phyloP scores from a whole-genome alignment of 352 stramenopile genomes.

The Plasmopara muralis region DNA sequence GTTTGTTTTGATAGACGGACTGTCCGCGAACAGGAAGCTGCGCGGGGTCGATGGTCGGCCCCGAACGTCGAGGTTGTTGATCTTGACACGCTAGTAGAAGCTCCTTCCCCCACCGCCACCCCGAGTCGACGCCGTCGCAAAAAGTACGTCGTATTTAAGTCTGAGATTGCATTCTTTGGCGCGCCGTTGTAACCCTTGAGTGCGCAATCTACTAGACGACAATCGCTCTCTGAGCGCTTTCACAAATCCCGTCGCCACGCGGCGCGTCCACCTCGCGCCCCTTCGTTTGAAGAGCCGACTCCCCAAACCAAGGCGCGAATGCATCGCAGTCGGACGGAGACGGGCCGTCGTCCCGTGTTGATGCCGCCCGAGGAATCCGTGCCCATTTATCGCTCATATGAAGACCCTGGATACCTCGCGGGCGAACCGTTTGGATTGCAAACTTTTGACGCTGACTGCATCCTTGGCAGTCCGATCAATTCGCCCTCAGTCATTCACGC shows the following conservation, averaged over 20 bases:
- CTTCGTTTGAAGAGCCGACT: conserved; percentile 21
- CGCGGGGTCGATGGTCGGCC: conserved; percentile 63
- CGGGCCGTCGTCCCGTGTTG: conserved; percentile 16
- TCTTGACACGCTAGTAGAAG: conserved; percentile 72
- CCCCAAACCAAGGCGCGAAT: conserved; percentile 17
- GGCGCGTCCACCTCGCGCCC: conserved; percentile 12
- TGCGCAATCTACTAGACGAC: conserved; percentile 12
- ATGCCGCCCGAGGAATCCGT: conserved; percentile 27
- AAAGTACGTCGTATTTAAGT: conserved; percentile 36
- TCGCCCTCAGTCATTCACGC: conserved; percentile 79
- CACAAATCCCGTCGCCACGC: conserved; percentile 14
- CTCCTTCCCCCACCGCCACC: conserved; percentile 45
- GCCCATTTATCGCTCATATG: conserved; percentile 68
- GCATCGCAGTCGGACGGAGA: conserved; percentile 28
- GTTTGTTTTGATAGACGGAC: conserved; percentile 7
- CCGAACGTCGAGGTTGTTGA: conserved; percentile 65
- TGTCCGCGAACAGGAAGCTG: conserved; percentile 27
- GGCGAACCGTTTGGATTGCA: conserved; percentile 47
- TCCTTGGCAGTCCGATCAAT: conserved; percentile 67
- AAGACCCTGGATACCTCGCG: conserved; percentile 64
- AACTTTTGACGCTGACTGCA: conserved; percentile 71
- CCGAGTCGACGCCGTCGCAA: conserved; percentile 29
- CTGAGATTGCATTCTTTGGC: neutral
- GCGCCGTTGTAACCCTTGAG: neutral
- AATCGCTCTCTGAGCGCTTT: conserved; percentile 32